phyloP scores from a whole-genome alignment of 1,139 yeast genomes.

The Saccharomyces pastorianus region DNA sequence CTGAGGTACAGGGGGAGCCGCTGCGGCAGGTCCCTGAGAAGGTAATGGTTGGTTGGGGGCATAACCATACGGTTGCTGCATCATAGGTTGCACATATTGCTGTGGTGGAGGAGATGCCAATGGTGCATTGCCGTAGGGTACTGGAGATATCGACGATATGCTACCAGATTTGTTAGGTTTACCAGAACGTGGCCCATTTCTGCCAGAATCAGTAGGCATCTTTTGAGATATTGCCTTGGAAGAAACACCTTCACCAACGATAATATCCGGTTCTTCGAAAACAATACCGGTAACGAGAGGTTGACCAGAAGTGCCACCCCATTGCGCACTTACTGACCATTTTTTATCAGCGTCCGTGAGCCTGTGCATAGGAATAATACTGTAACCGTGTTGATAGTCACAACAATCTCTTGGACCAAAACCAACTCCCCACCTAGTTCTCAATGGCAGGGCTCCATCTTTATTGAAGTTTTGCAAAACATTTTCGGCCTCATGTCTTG shows the following conservation, averaged over 20 bases:
- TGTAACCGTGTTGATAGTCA: slow-evolving; percentile 83
- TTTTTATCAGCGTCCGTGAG: slow-evolving; percentile 87
- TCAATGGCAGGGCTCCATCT: slow-evolving; percentile 50
- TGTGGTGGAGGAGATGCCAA: slow-evolving; percentile 8
- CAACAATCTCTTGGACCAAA: slow-evolving; percentile 98
- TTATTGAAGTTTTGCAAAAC: slow-evolving; percentile 53
- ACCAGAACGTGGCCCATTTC: slow-evolving; percentile 78
- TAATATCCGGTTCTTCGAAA: slow-evolving; percentile 95
- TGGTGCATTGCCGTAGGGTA: slow-evolving; percentile 4
- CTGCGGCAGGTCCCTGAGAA: slow-evolving; percentile 3
- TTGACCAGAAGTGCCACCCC: slow-evolving; percentile 96
- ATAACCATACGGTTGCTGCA: slow-evolving; percentile 10
- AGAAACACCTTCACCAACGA: slow-evolving; percentile 88
- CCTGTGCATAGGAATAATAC: slow-evolving; percentile 77
- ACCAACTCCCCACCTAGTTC: slow-evolving; percentile 98
- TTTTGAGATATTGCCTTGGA: slow-evolving; percentile 85
- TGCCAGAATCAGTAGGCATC: slow-evolving; percentile 81
- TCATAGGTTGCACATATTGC: slow-evolving; percentile 13
- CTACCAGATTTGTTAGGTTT: slow-evolving; percentile 25
- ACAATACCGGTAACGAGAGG: slow-evolving; percentile 76
- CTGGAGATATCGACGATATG: slow-evolving; percentile 10
- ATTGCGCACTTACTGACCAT: slow-evolving; percentile 86
- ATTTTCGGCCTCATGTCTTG: slow-evolving; percentile 87
- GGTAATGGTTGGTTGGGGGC: slow-evolving; percentile 20
- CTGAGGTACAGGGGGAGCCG: slow-evolving; percentile 17